Conservation (phyloP, 169 alveolate species). For the Plasmodium adleri region DNA sequence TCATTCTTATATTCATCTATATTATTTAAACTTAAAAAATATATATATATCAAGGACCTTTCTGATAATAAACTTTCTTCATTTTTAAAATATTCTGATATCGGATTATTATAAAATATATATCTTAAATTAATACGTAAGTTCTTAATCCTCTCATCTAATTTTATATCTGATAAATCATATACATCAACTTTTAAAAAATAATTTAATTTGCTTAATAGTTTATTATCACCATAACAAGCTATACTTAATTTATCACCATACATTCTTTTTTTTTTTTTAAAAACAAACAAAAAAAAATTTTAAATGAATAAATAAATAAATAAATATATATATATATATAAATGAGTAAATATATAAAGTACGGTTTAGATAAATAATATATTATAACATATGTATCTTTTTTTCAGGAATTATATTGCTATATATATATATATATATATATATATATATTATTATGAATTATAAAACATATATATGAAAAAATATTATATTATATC, state of each 20-base stretch:
- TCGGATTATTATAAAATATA: constrained; percentile 37
- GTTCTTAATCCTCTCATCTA: constrained; percentile 39
- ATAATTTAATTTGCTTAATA: constrained; percentile 34
- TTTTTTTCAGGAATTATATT: too few relatives aligned
- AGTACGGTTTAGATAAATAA: too few relatives aligned
- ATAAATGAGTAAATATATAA: too few relatives aligned
- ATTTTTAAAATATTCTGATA: constrained; percentile 69
- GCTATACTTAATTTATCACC: constrained; percentile 40
- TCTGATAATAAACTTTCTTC: constrained; percentile 32
- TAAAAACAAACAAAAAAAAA: constrained; percentile 18
- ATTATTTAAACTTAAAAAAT: constrained; percentile 47
- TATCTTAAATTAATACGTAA: constrained; percentile 40
- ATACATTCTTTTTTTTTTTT: constrained; percentile 15
- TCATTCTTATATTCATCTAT: constrained; percentile 60
- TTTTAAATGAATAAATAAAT: not conserved
- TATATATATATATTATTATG: too few relatives aligned
- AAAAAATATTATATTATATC: too few relatives aligned
- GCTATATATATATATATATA: too few relatives aligned
- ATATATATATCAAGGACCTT: constrained; percentile 48
- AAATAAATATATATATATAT: not conserved
- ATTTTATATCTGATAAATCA: constrained; percentile 59
- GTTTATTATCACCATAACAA: constrained; percentile 61
- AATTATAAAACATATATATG: too few relatives aligned
- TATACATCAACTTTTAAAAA: constrained; percentile 64
- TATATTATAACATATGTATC: too few relatives aligned